Evolutionary conservation across 1,139 yeast genomes (phyloP).

Genomic region (Taiozyma sp.): DNA sequence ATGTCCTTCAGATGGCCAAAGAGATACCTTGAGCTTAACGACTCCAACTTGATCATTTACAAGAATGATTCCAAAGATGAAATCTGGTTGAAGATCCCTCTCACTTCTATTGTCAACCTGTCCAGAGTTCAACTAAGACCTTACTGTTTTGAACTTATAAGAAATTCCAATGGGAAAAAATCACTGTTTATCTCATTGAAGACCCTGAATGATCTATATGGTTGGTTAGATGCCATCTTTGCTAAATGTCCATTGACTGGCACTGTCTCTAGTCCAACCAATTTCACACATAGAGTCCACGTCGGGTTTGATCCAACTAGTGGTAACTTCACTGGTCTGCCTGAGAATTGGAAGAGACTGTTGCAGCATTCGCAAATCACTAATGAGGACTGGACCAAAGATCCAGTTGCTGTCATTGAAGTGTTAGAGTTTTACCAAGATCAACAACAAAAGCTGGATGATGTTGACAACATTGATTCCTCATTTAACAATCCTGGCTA

Average conservation of each 20-base stretch:
- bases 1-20: slow-evolving; percentile 91
- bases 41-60: slow-evolving; percentile 69
- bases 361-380: slow-evolving; percentile 76
- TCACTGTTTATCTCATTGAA: slow-evolving; percentile 75
- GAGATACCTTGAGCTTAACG: slow-evolving; percentile 73
- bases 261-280: slow-evolving; percentile 74
- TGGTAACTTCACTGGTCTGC: slow-evolving; percentile 74
- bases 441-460: slow-evolving; percentile 36
- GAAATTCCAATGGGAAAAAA: slow-evolving; percentile 40
- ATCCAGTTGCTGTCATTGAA: slow-evolving; percentile 84
- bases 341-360: slow-evolving; percentile 74
- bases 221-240: slow-evolving; percentile 90
- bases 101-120: slow-evolving; percentile 52
- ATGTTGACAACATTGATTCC: slow-evolving; percentile 25
- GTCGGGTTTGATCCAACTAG: slow-evolving; percentile 63
- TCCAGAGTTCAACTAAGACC: slow-evolving; percentile 64
- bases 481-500: slow-evolving; percentile 1
- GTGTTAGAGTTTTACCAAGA: slow-evolving; percentile 80
- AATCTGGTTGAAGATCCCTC: slow-evolving; percentile 45
- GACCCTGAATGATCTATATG: slow-evolving; percentile 73
- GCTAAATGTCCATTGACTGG: slow-evolving; percentile 82
- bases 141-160: slow-evolving; percentile 72
- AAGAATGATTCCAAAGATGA: slow-evolving; percentile 53
- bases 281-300: slow-evolving; percentile 70
- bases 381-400: slow-evolving; percentile 78